Evolutionary conservation across 2,329 filamentous ascomycete species (phyloP).

Genomic region (Paramyrothecium roridum): DNA sequence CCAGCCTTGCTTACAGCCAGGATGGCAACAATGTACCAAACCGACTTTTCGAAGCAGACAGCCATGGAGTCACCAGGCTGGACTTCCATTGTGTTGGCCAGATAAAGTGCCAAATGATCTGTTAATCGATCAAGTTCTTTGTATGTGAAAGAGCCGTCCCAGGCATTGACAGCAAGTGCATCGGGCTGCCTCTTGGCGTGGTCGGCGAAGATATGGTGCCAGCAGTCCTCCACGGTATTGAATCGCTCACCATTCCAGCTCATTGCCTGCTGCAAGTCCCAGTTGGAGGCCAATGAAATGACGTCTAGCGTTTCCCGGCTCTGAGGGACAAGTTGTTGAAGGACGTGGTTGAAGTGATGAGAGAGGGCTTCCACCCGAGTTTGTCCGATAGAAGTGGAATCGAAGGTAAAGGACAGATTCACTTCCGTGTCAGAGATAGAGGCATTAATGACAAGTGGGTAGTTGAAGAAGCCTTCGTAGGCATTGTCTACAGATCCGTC

Average conservation of each 20-base stretch:
- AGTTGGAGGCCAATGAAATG: constrained; percentile 3
- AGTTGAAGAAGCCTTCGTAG: constrained; percentile 6
- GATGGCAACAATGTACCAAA: constrained; percentile 27
- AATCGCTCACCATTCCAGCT: not conserved
- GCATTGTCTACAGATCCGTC: not conserved
- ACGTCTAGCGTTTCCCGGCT: not conserved
- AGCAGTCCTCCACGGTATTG: not conserved
- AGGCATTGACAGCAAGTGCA: constrained; percentile 15
- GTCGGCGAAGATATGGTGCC: constrained; percentile 16
- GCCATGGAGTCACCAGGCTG: constrained; percentile 24
- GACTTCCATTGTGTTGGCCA: not conserved
- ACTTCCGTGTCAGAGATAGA: not conserved
- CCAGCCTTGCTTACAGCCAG: constrained; percentile 24
- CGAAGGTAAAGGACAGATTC: constrained; percentile 1
- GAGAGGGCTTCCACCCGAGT: constrained; percentile 1
- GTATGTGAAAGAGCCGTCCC: constrained; percentile 23
- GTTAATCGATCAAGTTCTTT: constrained; percentile 8
- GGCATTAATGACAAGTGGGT: constrained; percentile 5
- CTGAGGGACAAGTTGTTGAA: constrained; percentile 11
- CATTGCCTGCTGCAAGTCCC: constrained; percentile 2
- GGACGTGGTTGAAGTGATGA: constrained; percentile 10
- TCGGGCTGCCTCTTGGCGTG: constrained; percentile 6
- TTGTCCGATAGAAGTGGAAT: not conserved
- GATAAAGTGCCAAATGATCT: not conserved
- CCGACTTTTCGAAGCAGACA: constrained; percentile 34